Conservation (phyloP, 345 rosid species). For the Pistacia vera region DNA sequence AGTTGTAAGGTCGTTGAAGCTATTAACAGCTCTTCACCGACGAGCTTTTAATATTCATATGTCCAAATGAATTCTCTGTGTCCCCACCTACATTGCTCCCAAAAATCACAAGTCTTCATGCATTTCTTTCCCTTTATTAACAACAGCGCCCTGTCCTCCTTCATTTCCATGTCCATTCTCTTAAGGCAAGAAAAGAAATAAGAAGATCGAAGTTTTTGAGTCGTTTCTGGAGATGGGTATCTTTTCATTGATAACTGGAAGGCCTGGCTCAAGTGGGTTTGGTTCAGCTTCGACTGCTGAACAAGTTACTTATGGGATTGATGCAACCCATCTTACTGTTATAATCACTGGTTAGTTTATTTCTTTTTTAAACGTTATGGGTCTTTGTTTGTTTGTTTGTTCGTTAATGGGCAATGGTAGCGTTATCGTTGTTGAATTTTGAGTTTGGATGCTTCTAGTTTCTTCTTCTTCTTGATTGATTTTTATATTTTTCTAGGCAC, state of each 20-base stretch:
- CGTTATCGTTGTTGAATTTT: neutral
- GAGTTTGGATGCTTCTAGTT: neutral
- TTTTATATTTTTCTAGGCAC: neutral
- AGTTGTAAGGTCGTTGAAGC: conserved; percentile 21
- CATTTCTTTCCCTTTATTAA: neutral
- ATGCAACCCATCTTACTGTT: conserved; percentile 69
- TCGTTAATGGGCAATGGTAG: neutral
- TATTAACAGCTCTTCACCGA: conserved; percentile 26
- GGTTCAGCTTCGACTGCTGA: conserved; percentile 92
- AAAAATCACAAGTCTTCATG: conserved; percentile 3
- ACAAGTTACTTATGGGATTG: conserved; percentile 67
- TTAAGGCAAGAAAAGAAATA: neutral
- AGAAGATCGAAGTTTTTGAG: neutral
- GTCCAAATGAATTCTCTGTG: neutral
- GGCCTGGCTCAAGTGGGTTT: conserved; percentile 79
- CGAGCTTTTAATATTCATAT: neutral
- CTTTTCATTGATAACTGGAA: conserved; percentile 61
- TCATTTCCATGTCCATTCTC: neutral
- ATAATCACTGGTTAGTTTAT: conserved; percentile 63
- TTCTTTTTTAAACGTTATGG: neutral
- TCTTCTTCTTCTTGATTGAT: no score
- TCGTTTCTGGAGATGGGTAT: conserved; percentile 37
- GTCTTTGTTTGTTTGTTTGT: neutral
- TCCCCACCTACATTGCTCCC: conserved; percentile 19
- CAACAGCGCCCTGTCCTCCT: neutral